Evolutionary conservation across 73 alveolate species (phyloP), one percentile per base, ranked within the genome.

Genomic region (Urostyla sp.): DNA sequence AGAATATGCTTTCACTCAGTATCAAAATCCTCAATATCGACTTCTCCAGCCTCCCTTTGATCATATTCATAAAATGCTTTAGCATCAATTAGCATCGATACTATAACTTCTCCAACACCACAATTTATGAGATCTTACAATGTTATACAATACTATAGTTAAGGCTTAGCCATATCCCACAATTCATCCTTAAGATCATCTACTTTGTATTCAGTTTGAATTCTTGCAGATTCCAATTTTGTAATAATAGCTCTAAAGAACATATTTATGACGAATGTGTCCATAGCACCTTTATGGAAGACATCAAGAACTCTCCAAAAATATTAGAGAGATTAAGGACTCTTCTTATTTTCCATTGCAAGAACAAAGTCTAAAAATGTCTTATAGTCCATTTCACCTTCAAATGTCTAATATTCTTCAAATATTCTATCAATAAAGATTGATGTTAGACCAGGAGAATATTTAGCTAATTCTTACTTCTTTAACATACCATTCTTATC

Each of bases 1-100:
- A 10, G n/a, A 0, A 55, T 90, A 94, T 15, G n/a, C n/a, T n/a
- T n/a, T n/a, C n/a, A n/a, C n/a, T n/a, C n/a, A n/a, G n/a, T n/a
- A n/a, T 80, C 94, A 67, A 92, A 88, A 73, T 92, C 98, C 35
- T 92, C 98, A 35, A 90, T 85, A n/a, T n/a, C n/a, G n/a, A n/a
- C n/a, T 66, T 83, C 94, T n/a, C 97, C 98, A 46, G 95, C 85
- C 87, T 97, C 99, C 83, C 99, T 93, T 88, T 97, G 98, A 90
- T 97, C 99, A 87, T 97, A 97, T 69, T 92, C 97, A 89, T 97
- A 97, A 90, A 97, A 97, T 30, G 99, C 99, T 87, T 94, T 91
- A 0, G 99, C 99, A 87, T 96, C 99, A 20, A 92, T 95, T 40
- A 96, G 90, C 97, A 96, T 94, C 52, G 98, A 84, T 34, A 96